Base-by-base conservation (phyloP, 1,284 basidiomycete genomes). In the Leccinum cinnamomeum region DNA sequence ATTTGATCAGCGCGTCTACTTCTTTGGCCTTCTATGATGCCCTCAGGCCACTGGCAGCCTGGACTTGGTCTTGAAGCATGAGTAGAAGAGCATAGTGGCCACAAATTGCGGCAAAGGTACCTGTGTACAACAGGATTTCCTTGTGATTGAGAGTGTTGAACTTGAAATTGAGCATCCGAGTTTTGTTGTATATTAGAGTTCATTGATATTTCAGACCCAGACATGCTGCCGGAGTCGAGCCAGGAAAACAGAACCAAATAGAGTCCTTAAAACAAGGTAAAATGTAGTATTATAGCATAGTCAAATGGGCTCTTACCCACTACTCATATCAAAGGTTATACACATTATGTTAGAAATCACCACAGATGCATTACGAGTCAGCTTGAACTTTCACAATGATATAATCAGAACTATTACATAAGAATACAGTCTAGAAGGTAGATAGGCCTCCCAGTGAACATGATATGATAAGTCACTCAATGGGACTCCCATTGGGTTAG, bases 1-100 rank as follows among this genome's bases (percentile, higher is more conserved):
- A 44, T 5, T 18, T 0, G 2, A 44, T 10, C 4, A 44, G 7
- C 0, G 0, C 8, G 2, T 44, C 41, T 5, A 18, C n/a, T 18
- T 44, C 41, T 44, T 16, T 5, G 4, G 8, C n/a, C 41, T 44
- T 44, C 41, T n/a, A 44, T 44, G 41, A n/a, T 8, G 41, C 41
- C n/a, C 41, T 39, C 0, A 28, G 28, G 28, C 2, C 28, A 39
- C 37, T 16, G 3, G 37, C 41, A 44, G n/a, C 23, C 23, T 25
- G n/a, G 41, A 10, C 41, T 44, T 44, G 41, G 2, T 44, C n/a
- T 44, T 44, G 41, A 44, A 44, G n/a, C 41, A 44, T 44, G 41
- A 44, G 41, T 4, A 41, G 4, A 18, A 44, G 7, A 18, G 8
- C 3, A 4, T 44, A 18, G 8, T 44, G 41, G 7, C n/a, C 5